Base-by-base conservation (phyloP, 805 yeast species). In the Metschnikowia shivogae region DNA sequence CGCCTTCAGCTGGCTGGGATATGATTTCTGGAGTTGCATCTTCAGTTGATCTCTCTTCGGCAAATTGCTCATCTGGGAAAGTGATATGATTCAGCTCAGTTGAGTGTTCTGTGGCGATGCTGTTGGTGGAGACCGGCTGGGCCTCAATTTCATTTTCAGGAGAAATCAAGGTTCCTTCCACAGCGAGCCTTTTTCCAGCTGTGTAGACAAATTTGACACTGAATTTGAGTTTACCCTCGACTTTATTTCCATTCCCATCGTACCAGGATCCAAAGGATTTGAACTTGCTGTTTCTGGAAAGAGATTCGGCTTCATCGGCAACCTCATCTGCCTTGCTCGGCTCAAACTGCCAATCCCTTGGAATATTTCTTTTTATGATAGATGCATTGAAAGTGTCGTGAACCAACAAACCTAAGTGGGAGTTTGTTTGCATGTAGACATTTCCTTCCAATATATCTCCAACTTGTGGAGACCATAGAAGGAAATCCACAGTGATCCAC, bases 381-480 rank as follows among this genome's bases (percentile, higher is more conserved):
- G 92, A 82, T 19, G 97, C 97, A 67, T 93, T 93, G 72, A 93
- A 93, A 1, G 95, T 88, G 67, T 93, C 98, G 62, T 88, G 90
- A 40, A 93, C 74, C 53, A 93, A 75, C 49, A 93, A 72, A 48
- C 97, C 98, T 57, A 93, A 85, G 62, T 93, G 99, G 6, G 96
- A 84, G 13, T 95, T 96, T 3, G 96, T 84, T 70, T 92, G 97
- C 79, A 92, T 82, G 69, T 88, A 89, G 44, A 85, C 77, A 72
- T 82, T 77, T 10, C 99, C 99, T 63, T 90, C 95, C 14, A 93
- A 67, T 1, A 75, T 68, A 60, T 93, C 97, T 4, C 95, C 97
- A n/a, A 81, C 72, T 56, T 80, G 80, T 4, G 99, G 99, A 57
- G 77, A 80, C 98, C 99, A 93, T 39, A 89, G 78, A 45, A 89